Evolutionary conservation across 441 rosid species (phyloP).

Genomic region (Euphorbia schlechtendalii): DNA sequence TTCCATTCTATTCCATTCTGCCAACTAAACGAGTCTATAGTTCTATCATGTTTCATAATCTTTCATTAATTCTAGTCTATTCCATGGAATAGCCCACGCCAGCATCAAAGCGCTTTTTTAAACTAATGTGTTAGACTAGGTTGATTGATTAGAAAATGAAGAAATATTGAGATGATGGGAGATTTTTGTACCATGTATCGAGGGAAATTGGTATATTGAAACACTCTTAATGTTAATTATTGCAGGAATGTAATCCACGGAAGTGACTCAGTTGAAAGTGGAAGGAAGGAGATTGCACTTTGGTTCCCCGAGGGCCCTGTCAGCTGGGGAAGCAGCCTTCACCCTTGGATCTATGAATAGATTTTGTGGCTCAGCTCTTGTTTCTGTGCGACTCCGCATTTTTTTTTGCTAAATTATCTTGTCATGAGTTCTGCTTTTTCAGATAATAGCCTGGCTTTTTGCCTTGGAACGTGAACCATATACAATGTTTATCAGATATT

Average conservation of each 20-base stretch:
- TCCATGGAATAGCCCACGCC: no score
- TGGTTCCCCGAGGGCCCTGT: conserved; percentile 86
- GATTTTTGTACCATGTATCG: no score
- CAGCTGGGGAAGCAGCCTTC: conserved; percentile 73
- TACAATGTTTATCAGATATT: not conserved
- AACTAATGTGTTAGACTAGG: no score
- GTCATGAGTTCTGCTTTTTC: not conserved
- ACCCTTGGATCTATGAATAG: conserved; percentile 78
- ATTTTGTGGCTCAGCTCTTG: not conserved
- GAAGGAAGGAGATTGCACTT: conserved; percentile 69
- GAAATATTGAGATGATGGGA: no score
- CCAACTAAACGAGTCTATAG: no score
- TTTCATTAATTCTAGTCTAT: no score
- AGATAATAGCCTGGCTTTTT: not conserved
- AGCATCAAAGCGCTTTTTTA: no score
- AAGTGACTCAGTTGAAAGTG: conserved; percentile 78
- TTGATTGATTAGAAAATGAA: no score
- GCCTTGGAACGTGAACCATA: not conserved
- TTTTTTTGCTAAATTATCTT: not conserved
- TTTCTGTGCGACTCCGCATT: not conserved
- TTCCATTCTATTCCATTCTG: no score
- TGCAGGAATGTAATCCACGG: conserved; percentile 93
- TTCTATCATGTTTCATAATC: no score
- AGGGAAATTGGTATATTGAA: not conserved
- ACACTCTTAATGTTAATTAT: not conserved